These are phyloP conservation scores for Patellifolia procumbens DNA, from an alignment of 179 eudicot species.

Conservation along the genomic window DNA sequence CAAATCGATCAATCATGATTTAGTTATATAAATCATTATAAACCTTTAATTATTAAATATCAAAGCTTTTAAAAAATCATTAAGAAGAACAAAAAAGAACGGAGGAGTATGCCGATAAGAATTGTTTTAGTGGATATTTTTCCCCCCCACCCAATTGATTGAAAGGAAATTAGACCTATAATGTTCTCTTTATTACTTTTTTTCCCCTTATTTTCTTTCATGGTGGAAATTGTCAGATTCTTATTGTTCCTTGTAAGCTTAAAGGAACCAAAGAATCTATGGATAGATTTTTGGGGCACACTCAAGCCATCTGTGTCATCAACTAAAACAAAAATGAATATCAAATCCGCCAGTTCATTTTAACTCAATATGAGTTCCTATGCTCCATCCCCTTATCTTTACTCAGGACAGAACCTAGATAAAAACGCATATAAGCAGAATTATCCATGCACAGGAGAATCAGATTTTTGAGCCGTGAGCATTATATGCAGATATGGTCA, in stretches of 20 bases:
- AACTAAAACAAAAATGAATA: conserved; percentile 25
- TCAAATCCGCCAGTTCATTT: conserved; percentile 31
- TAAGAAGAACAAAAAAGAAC: not conserved
- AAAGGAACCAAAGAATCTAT: conserved; percentile 61
- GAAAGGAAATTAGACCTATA: conserved; percentile 38
- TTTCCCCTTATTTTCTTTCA: conserved; percentile 31
- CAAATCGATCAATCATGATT: too few relatives aligned
- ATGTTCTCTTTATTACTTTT: conserved; percentile 14
- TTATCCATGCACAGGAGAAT: conserved; percentile 22
- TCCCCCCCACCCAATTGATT: conserved; percentile 3
- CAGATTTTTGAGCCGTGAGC: conserved; percentile 18
- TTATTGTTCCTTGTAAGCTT: conserved; percentile 58
- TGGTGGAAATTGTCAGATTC: conserved; percentile 59
- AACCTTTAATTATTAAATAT: too few relatives aligned
- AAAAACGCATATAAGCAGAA: conserved; percentile 7
- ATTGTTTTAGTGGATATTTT: not conserved
- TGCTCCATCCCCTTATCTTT: conserved; percentile 8
- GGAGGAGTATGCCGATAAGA: not conserved
- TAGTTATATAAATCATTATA: too few relatives aligned
- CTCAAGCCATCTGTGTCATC: conserved; percentile 28
- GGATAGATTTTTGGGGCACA: conserved; percentile 40
- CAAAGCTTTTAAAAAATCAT: too few relatives aligned
- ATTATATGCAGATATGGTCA: conserved; percentile 17
- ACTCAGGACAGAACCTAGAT: conserved; percentile 19
- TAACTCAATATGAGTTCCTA: conserved; percentile 8